Percentiles rank a stretch among this genome's conserved stretches.
These are phyloP conservation scores for Fusarium buxicola DNA, from an alignment of 2,329 filamentous ascomycete genomes.

Conservation along the genomic window DNA sequence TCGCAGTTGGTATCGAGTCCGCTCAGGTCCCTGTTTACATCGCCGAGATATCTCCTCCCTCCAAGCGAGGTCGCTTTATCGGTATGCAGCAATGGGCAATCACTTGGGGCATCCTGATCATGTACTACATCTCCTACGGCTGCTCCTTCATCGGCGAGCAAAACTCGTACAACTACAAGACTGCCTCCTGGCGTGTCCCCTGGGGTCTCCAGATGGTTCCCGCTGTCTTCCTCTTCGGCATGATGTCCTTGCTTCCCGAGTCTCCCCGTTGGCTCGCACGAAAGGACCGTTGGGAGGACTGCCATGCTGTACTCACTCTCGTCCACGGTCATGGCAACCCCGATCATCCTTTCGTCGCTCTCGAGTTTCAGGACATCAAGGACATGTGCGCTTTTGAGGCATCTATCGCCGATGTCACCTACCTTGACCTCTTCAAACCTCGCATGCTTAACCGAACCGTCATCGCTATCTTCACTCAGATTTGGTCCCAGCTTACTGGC, in stretches of 20 bases:
- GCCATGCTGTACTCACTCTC: constrained; percentile 63
- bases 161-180: constrained; percentile 60
- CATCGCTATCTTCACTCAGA: constrained; percentile 64
- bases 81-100: constrained; percentile 76
- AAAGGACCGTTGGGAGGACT: constrained; percentile 72
- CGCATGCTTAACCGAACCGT: constrained; percentile 67
- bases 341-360: constrained; percentile 71
- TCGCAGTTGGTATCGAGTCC: constrained; percentile 71
- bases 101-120: constrained; percentile 75
- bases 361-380: constrained; percentile 79
- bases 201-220: constrained; percentile 72
- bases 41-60: constrained; percentile 75
- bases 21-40: constrained; percentile 79
- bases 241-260: constrained; percentile 66
- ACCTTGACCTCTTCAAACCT: constrained; percentile 79
- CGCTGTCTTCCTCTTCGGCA: constrained; percentile 67
- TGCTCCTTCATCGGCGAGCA: constrained; percentile 66
- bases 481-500: constrained; percentile 68
- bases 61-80: constrained; percentile 51
- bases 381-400: constrained; percentile 80
- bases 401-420: constrained; percentile 74
- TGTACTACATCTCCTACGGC: constrained; percentile 76
- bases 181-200: constrained; percentile 68
- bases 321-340: constrained; percentile 75
- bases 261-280: constrained; percentile 76